These are phyloP conservation scores for Rhizopus stolonifer DNA, from an alignment of 371 early-diverging fungal species.

Conservation along the genomic window DNA sequence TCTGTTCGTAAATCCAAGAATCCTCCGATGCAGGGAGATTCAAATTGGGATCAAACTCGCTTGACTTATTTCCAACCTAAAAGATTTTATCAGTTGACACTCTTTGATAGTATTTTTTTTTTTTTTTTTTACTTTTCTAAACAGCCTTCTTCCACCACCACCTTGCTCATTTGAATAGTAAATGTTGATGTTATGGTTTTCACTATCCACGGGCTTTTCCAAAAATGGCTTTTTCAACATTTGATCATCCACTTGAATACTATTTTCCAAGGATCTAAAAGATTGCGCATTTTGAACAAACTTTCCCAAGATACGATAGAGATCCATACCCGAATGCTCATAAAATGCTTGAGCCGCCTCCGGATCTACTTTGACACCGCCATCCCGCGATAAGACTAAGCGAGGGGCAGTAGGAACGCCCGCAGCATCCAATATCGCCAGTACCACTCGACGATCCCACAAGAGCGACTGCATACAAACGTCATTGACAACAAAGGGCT, in stretches of 20 bases:
- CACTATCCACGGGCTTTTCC: conserved; percentile 96
- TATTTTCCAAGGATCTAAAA: conserved; percentile 51
- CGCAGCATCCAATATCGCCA: conserved; percentile 79
- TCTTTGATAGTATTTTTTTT: too few relatives aligned
- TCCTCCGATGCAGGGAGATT: conserved; percentile 71
- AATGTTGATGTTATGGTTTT: conserved; percentile 97
- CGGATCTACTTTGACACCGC: conserved; percentile 56
- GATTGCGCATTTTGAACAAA: conserved; percentile 25
- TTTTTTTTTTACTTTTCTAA: conserved; percentile 77
- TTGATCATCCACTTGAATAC: conserved; percentile 68
- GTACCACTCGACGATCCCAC: conserved; percentile 91
- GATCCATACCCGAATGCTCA: conserved; percentile 51
- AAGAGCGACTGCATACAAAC: conserved; percentile 88
- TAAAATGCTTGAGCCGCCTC: conserved; percentile 41
- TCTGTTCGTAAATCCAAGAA: conserved; percentile 94
- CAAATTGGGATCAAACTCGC: conserved; percentile 81
- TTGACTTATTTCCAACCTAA: conserved; percentile 91
- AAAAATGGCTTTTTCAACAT: conserved; percentile 91
- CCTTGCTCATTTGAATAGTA: conserved; percentile 84
- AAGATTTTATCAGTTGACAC: neutral
- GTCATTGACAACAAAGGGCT: conserved; percentile 91
- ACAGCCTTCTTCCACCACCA: conserved; percentile 91
- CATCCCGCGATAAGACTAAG: conserved; percentile 76
- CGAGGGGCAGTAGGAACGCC: conserved; percentile 88
- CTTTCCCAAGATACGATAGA: conserved; percentile 34